phyloP scores from a whole-genome alignment of 106 monocot species.

The Dendrobium nobile region DNA sequence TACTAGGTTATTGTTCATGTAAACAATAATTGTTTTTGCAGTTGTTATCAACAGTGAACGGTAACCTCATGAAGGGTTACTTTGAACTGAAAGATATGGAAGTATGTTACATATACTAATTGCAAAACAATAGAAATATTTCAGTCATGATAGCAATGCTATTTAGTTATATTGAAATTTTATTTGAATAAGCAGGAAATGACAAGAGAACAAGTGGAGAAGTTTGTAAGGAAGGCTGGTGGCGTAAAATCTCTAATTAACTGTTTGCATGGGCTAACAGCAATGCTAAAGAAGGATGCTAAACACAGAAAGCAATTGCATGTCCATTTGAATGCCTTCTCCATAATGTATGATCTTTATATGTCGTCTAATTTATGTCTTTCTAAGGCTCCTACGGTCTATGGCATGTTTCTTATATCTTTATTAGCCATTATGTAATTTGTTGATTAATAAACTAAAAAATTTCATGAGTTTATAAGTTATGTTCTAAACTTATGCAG shows the following conservation, averaged over 20 bases:
- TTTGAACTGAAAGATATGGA: constrained; percentile 86
- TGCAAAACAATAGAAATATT: not conserved
- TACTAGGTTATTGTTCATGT: too few relatives aligned
- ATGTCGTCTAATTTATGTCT: not conserved
- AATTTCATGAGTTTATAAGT: not conserved
- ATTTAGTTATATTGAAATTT: not conserved
- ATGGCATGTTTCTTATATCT: not conserved
- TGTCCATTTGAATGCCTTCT: not conserved
- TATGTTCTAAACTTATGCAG: constrained; percentile 28
- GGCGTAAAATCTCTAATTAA: constrained; percentile 48
- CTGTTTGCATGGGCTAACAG: constrained; percentile 45
- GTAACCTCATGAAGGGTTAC: too few relatives aligned
- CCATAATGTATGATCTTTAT: too few relatives aligned
- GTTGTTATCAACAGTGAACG: too few relatives aligned
- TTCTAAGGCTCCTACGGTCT: not conserved
- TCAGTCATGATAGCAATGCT: not conserved
- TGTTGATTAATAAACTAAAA: not conserved
- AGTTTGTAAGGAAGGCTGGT: constrained; percentile 47
- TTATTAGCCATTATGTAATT: not conserved
- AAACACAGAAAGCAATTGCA: constrained; percentile 2
- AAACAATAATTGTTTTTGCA: too few relatives aligned
- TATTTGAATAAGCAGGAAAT: constrained; percentile 22
- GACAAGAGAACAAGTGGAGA: constrained; percentile 62
- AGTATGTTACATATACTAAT: constrained; percentile 19
- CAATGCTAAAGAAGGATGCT: constrained; percentile 31